Evolutionary conservation across 2,329 filamentous ascomycete genomes (phyloP), one percentile per base, ranked within the genome.

Genomic region (Esteya vermicola): DNA sequence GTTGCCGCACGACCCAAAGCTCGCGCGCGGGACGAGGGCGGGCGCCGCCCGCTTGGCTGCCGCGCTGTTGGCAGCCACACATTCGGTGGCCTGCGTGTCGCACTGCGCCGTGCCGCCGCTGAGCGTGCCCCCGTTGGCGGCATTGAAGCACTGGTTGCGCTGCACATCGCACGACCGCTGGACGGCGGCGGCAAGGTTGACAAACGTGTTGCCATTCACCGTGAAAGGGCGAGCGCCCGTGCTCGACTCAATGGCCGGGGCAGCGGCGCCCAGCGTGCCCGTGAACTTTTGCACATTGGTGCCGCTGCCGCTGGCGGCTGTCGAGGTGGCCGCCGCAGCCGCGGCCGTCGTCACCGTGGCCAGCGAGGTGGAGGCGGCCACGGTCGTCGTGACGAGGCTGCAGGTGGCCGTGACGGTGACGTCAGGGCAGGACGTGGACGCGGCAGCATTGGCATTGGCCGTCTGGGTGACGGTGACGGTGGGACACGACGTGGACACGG

Each of bases 121-220:
- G 2, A 50, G 49, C 4, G 44, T 39, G 20, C 60, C 60, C 12
- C 48, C 43, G 46, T 65, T 63, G 26, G 59, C 60, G 9, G 54
- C 51, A 45, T 64, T 57, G 12, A 61, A 59, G 42, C 64, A 67
- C 4, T 50, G 54, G 44, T 67, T 67, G 51, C 62, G 59, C 50
- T 67, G 63, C 38, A 63, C 54, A 43, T 64, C 62, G 48, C 63
- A 67, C 33, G 59, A 60, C 20, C 64, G 55, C 42, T 60, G 54
- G 31, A 64, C 45, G 3, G 64, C 64, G 21, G 58, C 62, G 9
- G 43, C 50, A 18, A 59, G 44, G 47, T 61, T 62, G 28, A 58
- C 57, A 45, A 67, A 66, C 42, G 47, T 63, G 47, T 47, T 49
- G n/a, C 56, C 58, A 37, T 55, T 54, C 27, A 61, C 56, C 31